phyloP scores from a whole-genome alignment of 176 grass and related monocot genomes.

The Cenchrus americanus region DNA sequence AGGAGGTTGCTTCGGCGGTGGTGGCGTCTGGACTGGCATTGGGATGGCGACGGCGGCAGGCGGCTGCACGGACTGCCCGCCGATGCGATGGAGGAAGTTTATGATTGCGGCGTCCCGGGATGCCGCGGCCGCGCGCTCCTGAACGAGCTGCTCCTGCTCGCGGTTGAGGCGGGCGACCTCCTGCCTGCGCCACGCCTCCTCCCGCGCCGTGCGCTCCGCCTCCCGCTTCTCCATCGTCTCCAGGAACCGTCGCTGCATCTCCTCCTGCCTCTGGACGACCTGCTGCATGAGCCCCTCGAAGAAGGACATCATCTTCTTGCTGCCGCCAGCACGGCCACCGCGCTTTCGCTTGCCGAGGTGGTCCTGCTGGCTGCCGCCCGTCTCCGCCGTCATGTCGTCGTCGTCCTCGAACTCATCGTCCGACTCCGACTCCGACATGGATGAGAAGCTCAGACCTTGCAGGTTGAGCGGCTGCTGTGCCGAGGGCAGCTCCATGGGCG shows the following conservation, averaged over 20 bases:
- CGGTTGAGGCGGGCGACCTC: slow-evolving; percentile 83
- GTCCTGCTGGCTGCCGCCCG: slow-evolving; percentile 50
- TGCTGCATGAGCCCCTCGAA: slow-evolving; percentile 89
- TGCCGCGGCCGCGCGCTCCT: slow-evolving; percentile 73
- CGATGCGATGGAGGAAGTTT: slow-evolving; percentile 84
- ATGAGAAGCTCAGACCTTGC: slow-evolving; percentile 72
- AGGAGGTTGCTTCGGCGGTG: slow-evolving; percentile 32
- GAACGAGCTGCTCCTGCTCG: slow-evolving; percentile 83
- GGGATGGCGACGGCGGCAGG: slow-evolving; percentile 25
- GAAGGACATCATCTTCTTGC: slow-evolving; percentile 75
- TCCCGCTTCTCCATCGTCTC: slow-evolving; percentile 87
- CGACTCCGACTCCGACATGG: slow-evolving; percentile 76
- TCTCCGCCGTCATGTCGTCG: slow-evolving; percentile 71
- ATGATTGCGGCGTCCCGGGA: slow-evolving; percentile 83
- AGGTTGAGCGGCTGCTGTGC: slow-evolving; percentile 40
- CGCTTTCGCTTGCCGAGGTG: slow-evolving; percentile 59
- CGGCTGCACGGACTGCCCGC: slow-evolving; percentile 51
- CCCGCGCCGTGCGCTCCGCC: slow-evolving; percentile 75
- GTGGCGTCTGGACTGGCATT: slow-evolving; percentile 31
- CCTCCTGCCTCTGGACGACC: slow-evolving; percentile 79
- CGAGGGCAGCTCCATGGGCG: slow-evolving; percentile 21
- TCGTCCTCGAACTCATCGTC: slow-evolving; percentile 63
- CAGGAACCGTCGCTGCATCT: slow-evolving; percentile 81
- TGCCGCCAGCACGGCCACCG: background rate
- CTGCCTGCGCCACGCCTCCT: slow-evolving; percentile 91